These are phyloP conservation scores for Debaryomyces subglobosus DNA, from an alignment of 1,139 yeast species.

Conservation along the genomic window DNA sequence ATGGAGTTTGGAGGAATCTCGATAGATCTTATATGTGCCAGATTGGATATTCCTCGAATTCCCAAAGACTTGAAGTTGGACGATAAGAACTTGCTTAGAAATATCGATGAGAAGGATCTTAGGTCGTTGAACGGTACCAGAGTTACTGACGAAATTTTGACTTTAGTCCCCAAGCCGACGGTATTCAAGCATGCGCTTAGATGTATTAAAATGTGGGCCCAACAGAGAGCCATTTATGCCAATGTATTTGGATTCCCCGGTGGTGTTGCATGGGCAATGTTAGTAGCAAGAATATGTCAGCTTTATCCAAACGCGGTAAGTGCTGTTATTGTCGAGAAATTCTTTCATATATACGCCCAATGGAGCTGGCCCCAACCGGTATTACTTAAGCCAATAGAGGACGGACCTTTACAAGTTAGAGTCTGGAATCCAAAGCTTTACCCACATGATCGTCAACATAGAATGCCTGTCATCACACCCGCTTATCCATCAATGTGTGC, in stretches of 20 bases:
- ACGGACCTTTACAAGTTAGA: constrained; percentile 93
- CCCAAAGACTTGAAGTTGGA: constrained; percentile 74
- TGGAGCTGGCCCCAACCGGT: constrained; percentile 99
- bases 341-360: constrained; percentile 79
- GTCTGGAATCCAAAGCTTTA: constrained; percentile 96
- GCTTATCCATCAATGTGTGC: constrained; percentile 99
- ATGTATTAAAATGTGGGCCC: constrained; percentile 96
- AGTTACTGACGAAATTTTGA: constrained; percentile 92
- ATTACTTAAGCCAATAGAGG: constrained; percentile 86
- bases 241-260: constrained; percentile 98
- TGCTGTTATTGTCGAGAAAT: constrained; percentile 84
- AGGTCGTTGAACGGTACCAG: constrained; percentile 93
- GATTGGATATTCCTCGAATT: constrained; percentile 77
- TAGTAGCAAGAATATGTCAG: constrained; percentile 95
- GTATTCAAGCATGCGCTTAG: constrained; percentile 92
- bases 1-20: constrained; percentile 86
- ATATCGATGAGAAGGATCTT: constrained; percentile 87
- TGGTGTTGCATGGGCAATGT: constrained; percentile 99
- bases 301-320: constrained; percentile 95
- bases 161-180: constrained; percentile 87
- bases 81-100: constrained; percentile 81
- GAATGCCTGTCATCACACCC: constrained; percentile 99
- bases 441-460: constrained; percentile 83
- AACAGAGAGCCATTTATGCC: constrained; percentile 89
- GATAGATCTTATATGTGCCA: constrained; percentile 86